Evolutionary conservation across 2,329 filamentous ascomycete species (phyloP), one percentile per base, ranked within the genome.

Genomic region (Cryphonectria carpinicola): DNA sequence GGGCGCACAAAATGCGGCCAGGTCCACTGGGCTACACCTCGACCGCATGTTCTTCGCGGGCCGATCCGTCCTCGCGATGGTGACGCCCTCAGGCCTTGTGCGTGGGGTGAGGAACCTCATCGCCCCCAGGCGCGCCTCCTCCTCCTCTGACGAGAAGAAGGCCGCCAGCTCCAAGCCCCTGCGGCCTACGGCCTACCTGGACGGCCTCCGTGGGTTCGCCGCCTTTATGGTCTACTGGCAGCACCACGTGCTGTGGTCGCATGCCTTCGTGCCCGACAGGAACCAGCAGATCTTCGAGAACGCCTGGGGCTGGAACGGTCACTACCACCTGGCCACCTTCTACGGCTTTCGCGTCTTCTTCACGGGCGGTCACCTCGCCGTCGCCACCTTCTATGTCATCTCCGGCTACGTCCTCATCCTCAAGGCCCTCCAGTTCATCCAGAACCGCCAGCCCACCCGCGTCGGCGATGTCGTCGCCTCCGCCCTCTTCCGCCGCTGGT

Each of bases 121-220:
- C 6, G 32, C 46, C 25, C 66, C 66, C 22, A 56, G 46, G 43
- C 41, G 69, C 69, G 62, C 67, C 70, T n/a, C 74, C 70, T n/a
- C 74, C 65, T 32, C 74, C 66, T 35, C 63, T 73, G 6, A 66
- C 43, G 56, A 54, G n/a, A 22, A 69, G 46, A 22, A 69, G 54
- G 8, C 54, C 64, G n/a, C 46, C 67, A 4, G 41, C 67, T 11
- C 58, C 73, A 41, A n/a, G 60, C 66, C 67, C 6, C 62, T 69
- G 32, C 49, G 62, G 2, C 62, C 62, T 22, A 69, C 67, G 4
- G 67, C 67, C 10, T 69, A 69, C 62, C 61, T 69, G 22, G 67
- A 69, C 54, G 67, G 67, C 39, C 49, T 69, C 5, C 61, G 67
- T 11, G 67, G 67, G 37, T 69, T 58, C 37, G 67, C 67, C n/a